phyloP scores from a whole-genome alignment of 257 asterid species.

The Ilex aquifolium region DNA sequence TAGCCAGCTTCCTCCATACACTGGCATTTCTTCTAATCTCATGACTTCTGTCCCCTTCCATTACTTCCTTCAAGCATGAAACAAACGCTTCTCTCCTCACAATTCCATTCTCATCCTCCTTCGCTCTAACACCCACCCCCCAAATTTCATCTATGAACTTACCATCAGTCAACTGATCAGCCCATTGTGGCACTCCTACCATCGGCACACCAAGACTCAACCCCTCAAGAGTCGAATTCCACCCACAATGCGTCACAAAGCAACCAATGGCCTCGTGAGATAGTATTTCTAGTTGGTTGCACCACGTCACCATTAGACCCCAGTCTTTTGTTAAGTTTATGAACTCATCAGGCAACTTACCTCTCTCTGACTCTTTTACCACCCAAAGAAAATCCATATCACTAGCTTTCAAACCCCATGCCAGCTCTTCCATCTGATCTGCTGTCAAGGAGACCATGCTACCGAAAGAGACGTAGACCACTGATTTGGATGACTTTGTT shows the following conservation, averaged over 20 bases:
- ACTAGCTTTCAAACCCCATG: constrained; percentile 25
- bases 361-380: constrained; percentile 43
- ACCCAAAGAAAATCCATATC: constrained; percentile 54
- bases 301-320: constrained; percentile 63
- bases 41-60: constrained; percentile 39
- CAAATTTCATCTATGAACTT: constrained; percentile 59
- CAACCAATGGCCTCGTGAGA: constrained; percentile 51
- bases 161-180: constrained; percentile 66
- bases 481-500: constrained; percentile 38
- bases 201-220: constrained; percentile 55
- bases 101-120: constrained; percentile 49
- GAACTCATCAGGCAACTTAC: constrained; percentile 36
- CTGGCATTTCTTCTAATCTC: constrained; percentile 41
- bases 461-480: constrained; percentile 58
- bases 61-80: constrained; percentile 41
- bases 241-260: constrained; percentile 66
- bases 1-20: constrained; percentile 48
- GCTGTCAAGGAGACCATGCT: constrained; percentile 55
- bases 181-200: constrained; percentile 65
- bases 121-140: constrained; percentile 49
- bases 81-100: constrained; percentile 42
- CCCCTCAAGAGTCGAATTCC: constrained; percentile 64
- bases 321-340: constrained; percentile 16
- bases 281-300: constrained; percentile 58
- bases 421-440: constrained; percentile 54